phyloP scores from a whole-genome alignment of 2,329 filamentous ascomycete species.

The Tolypocladium nubicola region DNA sequence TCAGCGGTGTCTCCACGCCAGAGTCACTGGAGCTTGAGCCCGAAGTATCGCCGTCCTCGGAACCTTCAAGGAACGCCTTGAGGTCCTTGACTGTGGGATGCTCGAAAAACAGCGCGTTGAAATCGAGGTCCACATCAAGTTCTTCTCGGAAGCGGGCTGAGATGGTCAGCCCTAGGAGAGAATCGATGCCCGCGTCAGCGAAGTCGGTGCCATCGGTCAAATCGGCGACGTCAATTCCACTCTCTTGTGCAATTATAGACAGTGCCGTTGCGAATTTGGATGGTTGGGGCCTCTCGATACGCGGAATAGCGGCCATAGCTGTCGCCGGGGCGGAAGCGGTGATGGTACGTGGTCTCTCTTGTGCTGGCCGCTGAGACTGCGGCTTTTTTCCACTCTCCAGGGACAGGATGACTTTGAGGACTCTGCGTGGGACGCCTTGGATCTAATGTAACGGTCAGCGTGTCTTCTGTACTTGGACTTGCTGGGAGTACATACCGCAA shows the following conservation, averaged over 20 bases:
- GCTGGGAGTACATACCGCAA: conserved; percentile 51
- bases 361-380: not conserved
- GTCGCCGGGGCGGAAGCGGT: not conserved
- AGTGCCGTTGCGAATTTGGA: not conserved
- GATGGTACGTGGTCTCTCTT: not conserved
- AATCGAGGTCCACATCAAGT: conserved; percentile 15
- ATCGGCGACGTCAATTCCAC: not conserved
- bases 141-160: conserved; percentile 6
- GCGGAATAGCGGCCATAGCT: not conserved
- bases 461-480: conserved; percentile 27
- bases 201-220: conserved; percentile 1
- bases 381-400: not conserved
- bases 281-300: not conserved
- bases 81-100: not conserved
- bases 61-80: not conserved
- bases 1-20: not conserved
- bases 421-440: conserved; percentile 2
- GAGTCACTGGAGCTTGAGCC: not conserved
- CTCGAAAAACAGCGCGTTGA: conserved; percentile 22
- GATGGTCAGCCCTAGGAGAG: conserved; percentile 3
- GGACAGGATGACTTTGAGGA: conserved; percentile 2
- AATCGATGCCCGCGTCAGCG: conserved; percentile 2
- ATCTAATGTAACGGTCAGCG: not conserved
- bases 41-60: not conserved
- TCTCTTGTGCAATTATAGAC: not conserved